Base-by-base conservation (phyloP, 2,329 filamentous ascomycete species). In the Metarhizium rileyi region DNA sequence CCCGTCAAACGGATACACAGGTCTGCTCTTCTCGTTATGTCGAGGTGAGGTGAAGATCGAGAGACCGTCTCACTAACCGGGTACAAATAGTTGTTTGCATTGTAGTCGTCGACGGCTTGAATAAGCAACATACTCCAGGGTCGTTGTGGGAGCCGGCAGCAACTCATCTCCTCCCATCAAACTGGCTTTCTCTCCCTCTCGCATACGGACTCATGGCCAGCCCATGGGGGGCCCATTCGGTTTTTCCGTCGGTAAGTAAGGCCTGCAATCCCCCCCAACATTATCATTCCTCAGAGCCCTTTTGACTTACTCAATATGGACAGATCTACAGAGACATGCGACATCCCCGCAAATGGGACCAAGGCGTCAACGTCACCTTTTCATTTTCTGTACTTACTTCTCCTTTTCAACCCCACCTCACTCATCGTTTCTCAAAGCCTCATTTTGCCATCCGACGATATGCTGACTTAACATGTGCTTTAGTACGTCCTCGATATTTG, bases 201-300 rank as follows among this genome's bases (percentile, higher is more conserved):
- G 89, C 88, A 9, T 89, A 96, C 59, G 91, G 91, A 22, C 76
- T 97, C 2, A 78, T 97, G 40, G 95, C 95, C 81, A 91, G 77
- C 22, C 78, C 78, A 1, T 81, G 78, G 77, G 78, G 78, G 23
- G 79, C 79, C 8, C 78, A 83, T 57, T 75, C 77, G 43, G 77
- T 83, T 20, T 96, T 97, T 59, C 91, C 91, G 3, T 95, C 95
- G 63, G 76, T 77, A 63, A 23, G 76, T 77, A 63, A 23, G 54
- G 59, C 67, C 55, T 23, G 2, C 14, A 27, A 5, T 30, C 22
- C 6, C 23, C 12, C 18, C 20, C 25, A 5, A n/a, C 28, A 14
- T 38, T 26, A 46, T 23, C 8, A n/a, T 22, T 36, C n/a, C 22
- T 22, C 38, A 25, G 8, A 8, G 7, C 7, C 28, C 6, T n/a